Base-by-base conservation (phyloP, 2,329 filamentous ascomycete genomes). In the Penicillium sp. region DNA sequence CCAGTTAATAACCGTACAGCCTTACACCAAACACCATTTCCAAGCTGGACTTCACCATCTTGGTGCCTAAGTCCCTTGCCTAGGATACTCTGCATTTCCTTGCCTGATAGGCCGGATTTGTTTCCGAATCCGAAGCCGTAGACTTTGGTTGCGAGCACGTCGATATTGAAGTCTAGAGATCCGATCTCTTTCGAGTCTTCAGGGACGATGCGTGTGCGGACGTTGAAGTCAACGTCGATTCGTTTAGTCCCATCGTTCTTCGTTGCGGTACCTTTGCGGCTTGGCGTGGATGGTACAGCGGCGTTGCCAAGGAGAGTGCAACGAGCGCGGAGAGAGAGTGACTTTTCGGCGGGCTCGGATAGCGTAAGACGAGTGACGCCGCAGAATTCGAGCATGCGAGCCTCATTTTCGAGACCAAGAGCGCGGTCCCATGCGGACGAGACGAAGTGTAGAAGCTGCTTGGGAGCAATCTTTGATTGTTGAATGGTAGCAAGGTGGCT, bases 351-450 rank as follows among this genome's bases (percentile, higher is more conserved):
- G 6, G 59, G 58, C 12, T 71, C 65, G 1, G 61, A 61, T 28
- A 74, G 62, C 8, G 61, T 65, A 23, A 71, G 64, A 26, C 68
- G 71, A 10, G 74, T 76, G n/a, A 77, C 69, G 28, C 76, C 76
- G 49, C 71, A 73, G 55, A 75, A 74, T 54, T 70, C 71, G 13
- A 78, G 69, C 59, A 75, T 69, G 44, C 71, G 72, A 34, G 75
- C 67, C 56, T 78, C 76, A 51, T 76, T 70, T 46, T 75, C 71
- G 7, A 77, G 62, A 4, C 62, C 67, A 42, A 66, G 63, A 2
- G 70, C 68, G 38, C 70, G 64, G 54, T 74, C 65, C 76, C 76
- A 78, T n/a, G 73, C 72, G 41, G 66, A 56, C 8, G 74, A 73
- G 16, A 78, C 65, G 46, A 74, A 72, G 23, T 52, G 59, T n/a